Conservation (phyloP, 208 protist genomes). For the Leishmania arabica region DNA sequence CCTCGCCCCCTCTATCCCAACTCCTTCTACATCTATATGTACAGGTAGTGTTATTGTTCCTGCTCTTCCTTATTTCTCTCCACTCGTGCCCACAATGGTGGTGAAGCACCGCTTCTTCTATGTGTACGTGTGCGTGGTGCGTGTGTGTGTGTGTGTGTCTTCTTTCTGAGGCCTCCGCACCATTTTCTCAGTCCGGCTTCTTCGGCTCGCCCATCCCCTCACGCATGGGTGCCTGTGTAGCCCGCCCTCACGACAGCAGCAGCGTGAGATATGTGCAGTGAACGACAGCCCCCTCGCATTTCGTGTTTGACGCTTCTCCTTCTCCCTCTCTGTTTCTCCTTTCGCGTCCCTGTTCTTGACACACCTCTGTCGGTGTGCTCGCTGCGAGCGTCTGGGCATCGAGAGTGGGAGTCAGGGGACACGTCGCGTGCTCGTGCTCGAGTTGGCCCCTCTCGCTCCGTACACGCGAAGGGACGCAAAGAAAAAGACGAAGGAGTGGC, state of each 20-base stretch:
- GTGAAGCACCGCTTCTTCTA: not conserved
- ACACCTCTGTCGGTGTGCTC: not conserved
- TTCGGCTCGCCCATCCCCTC: not conserved
- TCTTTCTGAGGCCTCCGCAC: not conserved
- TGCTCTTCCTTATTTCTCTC: not conserved
- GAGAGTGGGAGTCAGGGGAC: not conserved
- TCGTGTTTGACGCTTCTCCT: too few species aligned
- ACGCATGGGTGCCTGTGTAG: not conserved
- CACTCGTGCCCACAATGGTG: too few species aligned
- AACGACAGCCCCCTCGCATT: not conserved
- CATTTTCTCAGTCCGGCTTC: not conserved
- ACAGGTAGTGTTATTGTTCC: not conserved
- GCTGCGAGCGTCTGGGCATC: not conserved
- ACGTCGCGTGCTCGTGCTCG: not conserved
- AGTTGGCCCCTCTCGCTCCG: not conserved
- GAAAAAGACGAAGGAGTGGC: not conserved
- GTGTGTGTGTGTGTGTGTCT: not conserved
- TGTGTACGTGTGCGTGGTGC: not conserved
- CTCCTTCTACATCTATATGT: not conserved
- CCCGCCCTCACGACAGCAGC: not conserved
- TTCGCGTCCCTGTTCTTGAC: not conserved
- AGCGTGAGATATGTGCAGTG: not conserved
- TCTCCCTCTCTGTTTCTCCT: too few species aligned
- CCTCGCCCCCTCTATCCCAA: not conserved
- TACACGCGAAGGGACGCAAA: not conserved